Evolutionary conservation across 768 basidiomycete species (phyloP).

Genomic region (Amanita fuliginea): DNA sequence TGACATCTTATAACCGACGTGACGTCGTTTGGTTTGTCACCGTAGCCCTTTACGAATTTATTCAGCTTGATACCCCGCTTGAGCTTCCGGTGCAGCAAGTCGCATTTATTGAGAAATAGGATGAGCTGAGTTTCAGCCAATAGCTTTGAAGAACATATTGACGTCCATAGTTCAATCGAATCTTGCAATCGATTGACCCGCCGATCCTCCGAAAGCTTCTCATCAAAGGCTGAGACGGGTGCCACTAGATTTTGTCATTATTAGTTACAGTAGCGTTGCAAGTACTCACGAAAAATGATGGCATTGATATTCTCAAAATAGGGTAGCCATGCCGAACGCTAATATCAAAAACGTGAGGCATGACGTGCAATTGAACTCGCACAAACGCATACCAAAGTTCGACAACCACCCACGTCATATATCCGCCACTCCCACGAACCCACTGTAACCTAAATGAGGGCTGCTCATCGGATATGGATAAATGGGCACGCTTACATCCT

Average conservation of each 20-base stretch:
- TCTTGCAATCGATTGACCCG: constrained; percentile 66
- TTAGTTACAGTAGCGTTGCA: neutral
- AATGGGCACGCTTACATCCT: constrained; percentile 15
- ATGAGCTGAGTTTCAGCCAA: constrained; percentile 48
- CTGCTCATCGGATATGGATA: neutral
- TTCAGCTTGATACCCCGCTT: constrained; percentile 43
- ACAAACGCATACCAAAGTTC: constrained; percentile 40
- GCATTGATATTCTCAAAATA: constrained; percentile 74
- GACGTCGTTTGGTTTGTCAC: constrained; percentile 57
- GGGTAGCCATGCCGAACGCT: constrained; percentile 76
- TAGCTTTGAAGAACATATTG: constrained; percentile 54
- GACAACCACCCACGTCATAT: constrained; percentile 73
- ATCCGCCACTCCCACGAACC: constrained; percentile 54
- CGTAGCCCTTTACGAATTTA: constrained; percentile 54
- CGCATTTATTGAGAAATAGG: constrained; percentile 59
- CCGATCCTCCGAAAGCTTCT: constrained; percentile 58
- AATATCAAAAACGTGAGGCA: neutral
- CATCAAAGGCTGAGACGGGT: constrained; percentile 74
- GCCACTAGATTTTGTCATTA: constrained; percentile 31
- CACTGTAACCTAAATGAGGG: constrained; percentile 5
- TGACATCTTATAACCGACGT: constrained; percentile 54
- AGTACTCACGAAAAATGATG: constrained; percentile 52
- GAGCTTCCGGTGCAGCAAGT: constrained; percentile 57
- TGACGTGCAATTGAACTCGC: neutral
- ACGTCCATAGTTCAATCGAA: constrained; percentile 61